Percentiles rank a stretch among this genome's conserved stretches.
Evolutionary conservation across 352 stramenopile species (phyloP).

Genomic region (Phytophthora sp.): DNA sequence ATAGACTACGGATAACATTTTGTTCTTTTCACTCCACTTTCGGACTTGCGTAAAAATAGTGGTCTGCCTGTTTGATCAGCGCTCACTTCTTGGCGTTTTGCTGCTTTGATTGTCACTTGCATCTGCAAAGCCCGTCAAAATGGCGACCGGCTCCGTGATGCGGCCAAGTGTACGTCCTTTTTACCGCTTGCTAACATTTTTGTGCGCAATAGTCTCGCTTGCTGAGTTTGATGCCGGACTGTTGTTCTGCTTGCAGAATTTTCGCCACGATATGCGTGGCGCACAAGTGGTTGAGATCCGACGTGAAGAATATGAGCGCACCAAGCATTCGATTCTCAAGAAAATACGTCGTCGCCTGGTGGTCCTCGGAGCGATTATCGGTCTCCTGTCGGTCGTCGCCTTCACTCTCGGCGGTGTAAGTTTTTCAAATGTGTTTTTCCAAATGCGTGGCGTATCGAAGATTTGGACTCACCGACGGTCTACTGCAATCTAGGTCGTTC

Average conservation of each 20-base stretch:
- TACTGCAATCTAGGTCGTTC: conserved; percentile 45
- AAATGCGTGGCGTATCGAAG: neutral
- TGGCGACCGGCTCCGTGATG: conserved; percentile 59
- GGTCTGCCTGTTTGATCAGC: neutral
- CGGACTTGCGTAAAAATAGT: conserved; percentile 42
- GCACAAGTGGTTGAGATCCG: conserved; percentile 73
- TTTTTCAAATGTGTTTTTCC: too few relatives aligned
- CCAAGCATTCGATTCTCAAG: conserved; percentile 73
- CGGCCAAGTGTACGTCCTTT: conserved; percentile 51
- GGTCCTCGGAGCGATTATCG: conserved; percentile 61
- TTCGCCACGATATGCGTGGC: conserved; percentile 66
- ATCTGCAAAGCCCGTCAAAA: neutral
- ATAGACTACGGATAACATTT: conserved; percentile 34
- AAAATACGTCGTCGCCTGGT: conserved; percentile 75
- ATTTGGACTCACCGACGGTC: neutral
- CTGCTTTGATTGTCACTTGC: conserved; percentile 2
- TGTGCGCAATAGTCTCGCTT: neutral
- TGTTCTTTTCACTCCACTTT: conserved; percentile 21
- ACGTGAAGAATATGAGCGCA: conserved; percentile 75
- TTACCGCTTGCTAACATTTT: neutral
- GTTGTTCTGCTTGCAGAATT: conserved; percentile 58
- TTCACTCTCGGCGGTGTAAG: conserved; percentile 62
- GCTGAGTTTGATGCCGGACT: too few relatives aligned
- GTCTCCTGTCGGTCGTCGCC: conserved; percentile 46
- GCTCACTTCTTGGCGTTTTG: neutral